Evolutionary conservation across 2,329 filamentous ascomycete genomes (phyloP).

Genomic region (Anthostomella pinea): DNA sequence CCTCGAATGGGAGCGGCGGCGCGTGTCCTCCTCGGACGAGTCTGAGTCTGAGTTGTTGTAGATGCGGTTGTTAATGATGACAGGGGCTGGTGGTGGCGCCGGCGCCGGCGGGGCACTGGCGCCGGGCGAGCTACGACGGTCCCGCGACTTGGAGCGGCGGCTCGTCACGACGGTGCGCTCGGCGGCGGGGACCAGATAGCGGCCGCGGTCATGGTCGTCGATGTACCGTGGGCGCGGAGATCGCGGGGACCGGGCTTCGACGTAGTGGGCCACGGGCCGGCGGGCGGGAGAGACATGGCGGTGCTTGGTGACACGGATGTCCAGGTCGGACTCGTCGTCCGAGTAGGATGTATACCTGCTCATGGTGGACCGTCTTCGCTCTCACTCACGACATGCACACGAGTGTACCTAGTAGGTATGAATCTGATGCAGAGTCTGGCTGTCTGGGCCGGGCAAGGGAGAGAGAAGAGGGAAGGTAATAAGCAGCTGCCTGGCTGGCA

Average conservation of each 20-base stretch:
- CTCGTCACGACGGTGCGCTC: constrained; percentile 47
- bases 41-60: constrained; percentile 41
- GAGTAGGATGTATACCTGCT: constrained; percentile 38
- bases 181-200: constrained; percentile 41
- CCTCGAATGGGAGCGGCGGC: constrained; percentile 4
- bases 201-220: constrained; percentile 34
- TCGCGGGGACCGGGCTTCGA: constrained; percentile 38
- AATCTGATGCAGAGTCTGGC: no score
- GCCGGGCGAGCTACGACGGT: constrained; percentile 42
- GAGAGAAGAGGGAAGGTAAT: no score
- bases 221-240: constrained; percentile 39
- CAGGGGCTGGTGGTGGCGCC: constrained; percentile 35
- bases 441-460: no score
- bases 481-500: no score
- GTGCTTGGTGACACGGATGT: constrained; percentile 44
- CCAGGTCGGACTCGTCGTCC: constrained; percentile 54
- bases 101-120: constrained; percentile 24
- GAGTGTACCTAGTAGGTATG: neutral
- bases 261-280: constrained; percentile 42
- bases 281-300: constrained; percentile 35
- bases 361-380: no score
- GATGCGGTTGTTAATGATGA: constrained; percentile 58
- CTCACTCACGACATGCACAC: no score
- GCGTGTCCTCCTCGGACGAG: constrained; percentile 40
- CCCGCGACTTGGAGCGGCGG: constrained; percentile 43